A percentile compares a stretch with the other conserved stretches of the same genome.
phyloP scores from a whole-genome alignment of 805 yeast species.

The Teunomyces aglyptinius region DNA sequence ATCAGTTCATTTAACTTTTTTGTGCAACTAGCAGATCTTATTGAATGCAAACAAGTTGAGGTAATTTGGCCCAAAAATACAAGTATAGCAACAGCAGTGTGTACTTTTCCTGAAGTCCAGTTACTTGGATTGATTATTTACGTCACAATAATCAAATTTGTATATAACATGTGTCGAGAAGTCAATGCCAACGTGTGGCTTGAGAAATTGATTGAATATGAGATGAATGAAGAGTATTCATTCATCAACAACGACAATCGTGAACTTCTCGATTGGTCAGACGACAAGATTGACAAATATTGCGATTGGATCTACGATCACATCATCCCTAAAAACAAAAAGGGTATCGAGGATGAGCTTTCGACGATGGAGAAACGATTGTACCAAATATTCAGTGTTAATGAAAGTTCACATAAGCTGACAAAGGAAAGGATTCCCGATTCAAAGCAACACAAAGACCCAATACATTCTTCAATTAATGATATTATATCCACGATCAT shows the following conservation, averaged over 20 bases:
- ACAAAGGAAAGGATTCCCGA: not conserved
- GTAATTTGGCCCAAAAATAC: not conserved
- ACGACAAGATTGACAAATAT: slow-evolving; percentile 45
- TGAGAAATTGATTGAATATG: slow-evolving; percentile 13
- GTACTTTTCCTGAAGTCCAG: slow-evolving; percentile 36
- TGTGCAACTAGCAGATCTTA: slow-evolving; percentile 7
- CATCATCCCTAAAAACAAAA: slow-evolving; percentile 21
- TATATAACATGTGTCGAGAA: slow-evolving; percentile 10
- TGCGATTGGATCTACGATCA: slow-evolving; percentile 48
- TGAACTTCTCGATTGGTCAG: slow-evolving; percentile 48
- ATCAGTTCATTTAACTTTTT: slow-evolving; percentile 45
- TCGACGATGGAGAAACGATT: slow-evolving; percentile 31
- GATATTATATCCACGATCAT: not conserved
- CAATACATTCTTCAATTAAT: not conserved
- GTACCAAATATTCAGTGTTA: slow-evolving; percentile 29
- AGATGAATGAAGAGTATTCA: slow-evolving; percentile 16
- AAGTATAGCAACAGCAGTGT: not conserved
- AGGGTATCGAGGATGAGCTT: slow-evolving; percentile 14
- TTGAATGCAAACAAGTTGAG: not conserved
- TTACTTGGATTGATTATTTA: slow-evolving; percentile 31
- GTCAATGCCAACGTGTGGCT: slow-evolving; percentile 19
- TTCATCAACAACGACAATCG: slow-evolving; percentile 12
- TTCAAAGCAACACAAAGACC: not conserved
- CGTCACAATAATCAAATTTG: slow-evolving; percentile 31
- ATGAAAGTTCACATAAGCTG: slow-evolving; percentile 5